phyloP scores from a whole-genome alignment of 768 basidiomycete species.

The Lactifluus rugatus region DNA sequence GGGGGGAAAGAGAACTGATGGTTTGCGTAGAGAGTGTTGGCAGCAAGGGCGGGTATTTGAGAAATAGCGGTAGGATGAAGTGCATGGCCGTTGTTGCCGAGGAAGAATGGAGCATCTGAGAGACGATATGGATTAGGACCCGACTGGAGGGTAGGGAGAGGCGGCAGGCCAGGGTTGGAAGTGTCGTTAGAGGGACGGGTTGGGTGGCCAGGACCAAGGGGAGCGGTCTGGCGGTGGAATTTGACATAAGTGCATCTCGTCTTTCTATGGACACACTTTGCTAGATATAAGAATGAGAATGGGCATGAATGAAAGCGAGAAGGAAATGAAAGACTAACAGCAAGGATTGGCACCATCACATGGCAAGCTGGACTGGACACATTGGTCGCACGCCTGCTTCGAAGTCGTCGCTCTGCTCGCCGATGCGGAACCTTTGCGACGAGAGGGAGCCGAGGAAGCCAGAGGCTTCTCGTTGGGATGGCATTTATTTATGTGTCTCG shows the following conservation, averaged over 20 bases:
- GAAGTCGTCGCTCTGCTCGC: constrained; percentile 67
- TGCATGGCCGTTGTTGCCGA: background rate
- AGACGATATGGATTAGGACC: constrained; percentile 11
- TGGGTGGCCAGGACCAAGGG: constrained; percentile 62
- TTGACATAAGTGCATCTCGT: constrained; percentile 72
- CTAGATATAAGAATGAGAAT: constrained; percentile 29
- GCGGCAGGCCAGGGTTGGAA: constrained; percentile 1
- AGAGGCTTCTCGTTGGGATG: constrained; percentile 66
- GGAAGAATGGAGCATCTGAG: constrained; percentile 16
- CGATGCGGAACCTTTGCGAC: constrained; percentile 59
- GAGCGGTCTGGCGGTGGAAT: constrained; percentile 74
- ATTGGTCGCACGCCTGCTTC: constrained; percentile 81
- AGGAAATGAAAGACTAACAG: constrained; percentile 34
- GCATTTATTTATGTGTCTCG: constrained; percentile 81
- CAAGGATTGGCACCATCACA: constrained; percentile 78
- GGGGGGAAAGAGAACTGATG: constrained; percentile 18
- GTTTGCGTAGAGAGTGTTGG: constrained; percentile 5
- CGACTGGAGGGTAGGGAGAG: constrained; percentile 8
- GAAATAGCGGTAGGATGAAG: constrained; percentile 5
- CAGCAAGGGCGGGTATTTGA: background rate
- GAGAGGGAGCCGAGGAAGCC: constrained; percentile 30
- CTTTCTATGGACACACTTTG: constrained; percentile 66
- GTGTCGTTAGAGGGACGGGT: constrained; percentile 16
- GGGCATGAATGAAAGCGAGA: constrained; percentile 4
- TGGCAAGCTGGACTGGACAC: constrained; percentile 61